These are phyloP conservation scores for Rubus parviflorus DNA, from an alignment of 306 rosid species.

Conservation along the genomic window DNA sequence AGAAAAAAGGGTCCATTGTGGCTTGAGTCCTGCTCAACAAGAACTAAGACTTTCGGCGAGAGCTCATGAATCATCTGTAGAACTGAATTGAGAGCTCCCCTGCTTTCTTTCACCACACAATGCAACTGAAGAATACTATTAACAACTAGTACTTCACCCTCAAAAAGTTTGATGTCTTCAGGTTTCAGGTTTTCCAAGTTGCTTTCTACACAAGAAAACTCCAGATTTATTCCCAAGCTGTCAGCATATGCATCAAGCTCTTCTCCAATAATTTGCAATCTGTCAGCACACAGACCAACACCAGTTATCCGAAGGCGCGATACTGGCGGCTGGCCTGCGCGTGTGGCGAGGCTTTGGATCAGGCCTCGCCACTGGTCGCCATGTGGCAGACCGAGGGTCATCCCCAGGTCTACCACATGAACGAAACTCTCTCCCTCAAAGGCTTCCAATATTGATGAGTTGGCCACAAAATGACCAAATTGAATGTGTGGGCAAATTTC, in stretches of 20 bases:
- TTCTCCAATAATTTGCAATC: conserved; percentile 51
- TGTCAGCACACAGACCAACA: conserved; percentile 51
- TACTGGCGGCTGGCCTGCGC: conserved; percentile 23
- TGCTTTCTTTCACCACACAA: conserved; percentile 83
- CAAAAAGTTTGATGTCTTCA: conserved; percentile 47
- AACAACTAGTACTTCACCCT: conserved; percentile 66
- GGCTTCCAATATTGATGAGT: conserved; percentile 82
- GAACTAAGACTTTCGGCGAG: conserved; percentile 57
- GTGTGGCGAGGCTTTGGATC: conserved; percentile 49
- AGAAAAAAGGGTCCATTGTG: conserved; percentile 96
- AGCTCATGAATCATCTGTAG: conserved; percentile 67
- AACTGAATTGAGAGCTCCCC: conserved; percentile 80
- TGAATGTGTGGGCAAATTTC: conserved; percentile 75
- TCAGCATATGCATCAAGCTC: conserved; percentile 55
- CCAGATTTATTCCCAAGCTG: conserved; percentile 45
- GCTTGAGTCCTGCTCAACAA: conserved; percentile 84
- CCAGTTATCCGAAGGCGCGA: conserved; percentile 52
- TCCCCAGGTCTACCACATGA: conserved; percentile 80
- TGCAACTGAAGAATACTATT: conserved; percentile 86
- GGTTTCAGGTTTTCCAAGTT: conserved; percentile 53
- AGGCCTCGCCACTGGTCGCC: conserved; percentile 79
- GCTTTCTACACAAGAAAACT: conserved; percentile 53
- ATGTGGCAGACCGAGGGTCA: conserved; percentile 65
- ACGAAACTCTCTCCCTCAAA: conserved; percentile 86
- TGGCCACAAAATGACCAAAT: conserved; percentile 86